Percentiles rank a stretch among this genome's conserved stretches.
Conservation (phyloP, 2,329 filamentous ascomycete species). For the Ophiostoma fasciatum region DNA sequence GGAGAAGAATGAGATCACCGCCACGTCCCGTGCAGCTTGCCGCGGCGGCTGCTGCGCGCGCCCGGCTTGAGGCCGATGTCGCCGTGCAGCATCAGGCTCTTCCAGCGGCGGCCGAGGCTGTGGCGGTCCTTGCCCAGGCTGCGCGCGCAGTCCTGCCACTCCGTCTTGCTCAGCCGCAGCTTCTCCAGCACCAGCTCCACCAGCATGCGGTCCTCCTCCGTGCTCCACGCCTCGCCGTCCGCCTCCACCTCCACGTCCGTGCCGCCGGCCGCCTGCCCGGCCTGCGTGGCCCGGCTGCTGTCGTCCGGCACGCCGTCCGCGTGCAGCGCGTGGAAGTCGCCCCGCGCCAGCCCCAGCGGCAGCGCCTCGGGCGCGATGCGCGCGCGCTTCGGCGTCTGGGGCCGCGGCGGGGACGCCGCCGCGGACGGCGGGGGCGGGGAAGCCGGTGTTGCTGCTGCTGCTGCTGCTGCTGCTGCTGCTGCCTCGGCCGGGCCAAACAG, state of each 20-base stretch:
- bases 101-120: slow-evolving; percentile 45
- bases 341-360: slow-evolving; percentile 42
- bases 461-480: neutral
- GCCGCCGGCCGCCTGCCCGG: slow-evolving; percentile 10
- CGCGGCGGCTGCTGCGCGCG: slow-evolving; percentile 26
- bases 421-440: too few relatives aligned
- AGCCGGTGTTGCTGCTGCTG: slow-evolving; percentile 1
- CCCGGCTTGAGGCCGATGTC: slow-evolving; percentile 41
- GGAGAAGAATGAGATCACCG: slow-evolving; percentile 20
- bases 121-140: slow-evolving; percentile 45
- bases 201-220: slow-evolving; percentile 48
- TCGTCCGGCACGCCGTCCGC: slow-evolving; percentile 16
- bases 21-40: slow-evolving; percentile 41
- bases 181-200: slow-evolving; percentile 56
- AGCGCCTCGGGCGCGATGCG: slow-evolving; percentile 46
- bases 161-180: slow-evolving; percentile 45
- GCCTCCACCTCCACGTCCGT: slow-evolving; percentile 28
- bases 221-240: slow-evolving; percentile 39
- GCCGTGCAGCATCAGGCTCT: slow-evolving; percentile 42
- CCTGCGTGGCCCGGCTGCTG: slow-evolving; percentile 4
- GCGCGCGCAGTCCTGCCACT: slow-evolving; percentile 54
- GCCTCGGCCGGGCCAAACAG: too few relatives aligned
- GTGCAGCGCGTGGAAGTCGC: slow-evolving; percentile 41
- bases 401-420: slow-evolving; percentile 21
- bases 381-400: slow-evolving; percentile 43